Conservation (phyloP, 495 filamentous ascomycete species). For the Terfezia boudieri region DNA sequence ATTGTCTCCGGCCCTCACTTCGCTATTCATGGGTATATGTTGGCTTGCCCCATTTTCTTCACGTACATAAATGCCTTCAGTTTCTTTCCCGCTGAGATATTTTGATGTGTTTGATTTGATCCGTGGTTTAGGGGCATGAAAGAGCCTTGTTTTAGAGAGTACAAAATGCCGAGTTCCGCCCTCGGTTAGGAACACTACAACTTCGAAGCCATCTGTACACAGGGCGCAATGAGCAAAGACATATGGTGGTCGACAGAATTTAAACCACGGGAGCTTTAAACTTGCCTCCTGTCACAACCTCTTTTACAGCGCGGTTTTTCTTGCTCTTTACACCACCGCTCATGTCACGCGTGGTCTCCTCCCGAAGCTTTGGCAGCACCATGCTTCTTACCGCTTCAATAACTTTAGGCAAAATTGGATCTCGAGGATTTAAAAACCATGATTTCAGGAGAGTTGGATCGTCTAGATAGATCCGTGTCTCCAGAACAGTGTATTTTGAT, state of each 20-base stretch:
- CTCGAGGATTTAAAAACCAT: constrained; percentile 58
- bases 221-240: constrained; percentile 3
- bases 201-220: constrained; percentile 69
- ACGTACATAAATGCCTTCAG: constrained; percentile 24
- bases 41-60: constrained; percentile 23
- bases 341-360: constrained; percentile 36
- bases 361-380: constrained; percentile 70
- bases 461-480: constrained; percentile 87
- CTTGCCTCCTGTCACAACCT: constrained; percentile 63
- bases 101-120: constrained; percentile 33
- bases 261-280: neutral
- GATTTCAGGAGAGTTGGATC: constrained; percentile 52
- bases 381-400: constrained; percentile 63
- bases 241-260: neutral
- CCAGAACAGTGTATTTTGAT: constrained; percentile 38
- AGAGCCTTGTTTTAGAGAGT: constrained; percentile 61
- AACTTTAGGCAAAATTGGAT: constrained; percentile 55
- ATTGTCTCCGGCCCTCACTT: constrained; percentile 9
- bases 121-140: constrained; percentile 28
- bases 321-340: constrained; percentile 31
- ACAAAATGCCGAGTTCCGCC: constrained; percentile 70
- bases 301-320: constrained; percentile 54
- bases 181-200: constrained; percentile 79
- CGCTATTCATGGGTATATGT: constrained; percentile 19
- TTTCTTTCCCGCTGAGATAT: constrained; percentile 24